Evolutionary conservation across 140 eudicot species (phyloP), one percentile per base, ranked within the genome.

Genomic region (Bidens hawaiensis): DNA sequence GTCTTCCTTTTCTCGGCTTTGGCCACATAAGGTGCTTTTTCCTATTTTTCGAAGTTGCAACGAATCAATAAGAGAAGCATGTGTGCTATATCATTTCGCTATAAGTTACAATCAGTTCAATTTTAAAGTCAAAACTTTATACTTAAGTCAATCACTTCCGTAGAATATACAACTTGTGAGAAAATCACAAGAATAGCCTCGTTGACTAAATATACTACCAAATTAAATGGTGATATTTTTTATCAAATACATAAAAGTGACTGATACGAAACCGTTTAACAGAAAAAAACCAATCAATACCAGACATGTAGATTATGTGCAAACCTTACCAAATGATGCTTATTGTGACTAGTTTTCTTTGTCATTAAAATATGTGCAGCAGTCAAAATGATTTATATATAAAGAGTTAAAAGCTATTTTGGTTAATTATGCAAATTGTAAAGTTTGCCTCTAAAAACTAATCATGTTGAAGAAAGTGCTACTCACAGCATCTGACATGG

Each of bases 1-100:
- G 38, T 69, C 87, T 89, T 89, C 78, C 91, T 73, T 43, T 78
- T 81, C 54, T 85, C 95, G 10, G 95, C 95, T 68, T 71, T 81
- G 3, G 88, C 81, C n/a, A 54, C 68, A 65, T 34, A 82, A 14
- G 94, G 88, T 25, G 95, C 91, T 54, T 85, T 88, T 0, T 90
- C 97, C 97, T 90, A 61, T 10, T 26, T 18, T 8, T 30, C 5
- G 49, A 49, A 61, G 18, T 24, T 3, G 52, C 12, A 9, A 19
- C 4, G 38, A 24, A 22, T 22, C 41, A 33, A 59, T 31, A 15
- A 7, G 52, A 52, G 21, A 18, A 11, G 14, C 45, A 16, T 27
- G 14, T 7, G 17, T 41, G 13, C 15, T 2, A 5, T 25, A 54
- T 53, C n/a, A 40, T 16, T 54, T 17, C 25, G 25, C 38, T 48